Conservation (phyloP, 2,329 filamentous ascomycete species). For the Fusarium anguioides region DNA sequence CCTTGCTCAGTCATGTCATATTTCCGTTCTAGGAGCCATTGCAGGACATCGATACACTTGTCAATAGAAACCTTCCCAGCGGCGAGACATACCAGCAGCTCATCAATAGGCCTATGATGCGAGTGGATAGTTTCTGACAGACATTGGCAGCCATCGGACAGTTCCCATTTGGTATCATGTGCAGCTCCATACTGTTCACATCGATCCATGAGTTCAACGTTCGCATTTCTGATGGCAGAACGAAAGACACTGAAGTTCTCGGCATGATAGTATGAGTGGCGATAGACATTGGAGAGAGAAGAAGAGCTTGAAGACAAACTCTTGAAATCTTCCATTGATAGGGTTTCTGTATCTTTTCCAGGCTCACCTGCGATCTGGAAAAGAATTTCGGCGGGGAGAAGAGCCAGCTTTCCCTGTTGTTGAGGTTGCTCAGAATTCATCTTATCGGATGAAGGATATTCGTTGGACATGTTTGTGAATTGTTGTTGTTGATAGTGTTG, state of each 20-base stretch:
- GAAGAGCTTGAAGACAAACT: background rate
- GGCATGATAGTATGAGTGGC: background rate
- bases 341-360: accelerated
- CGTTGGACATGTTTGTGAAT: too few relatives aligned
- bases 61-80: accelerated
- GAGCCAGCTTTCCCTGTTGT: background rate
- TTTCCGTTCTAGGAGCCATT: background rate
- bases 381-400: constrained; percentile 3
- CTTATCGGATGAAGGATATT: background rate
- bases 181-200: background rate
- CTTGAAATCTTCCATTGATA: background rate
- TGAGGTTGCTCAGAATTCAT: background rate
- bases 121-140: accelerated
- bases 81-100: background rate
- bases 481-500: too few relatives aligned
- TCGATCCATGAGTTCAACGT: background rate
- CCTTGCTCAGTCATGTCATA: background rate
- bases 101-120: background rate
- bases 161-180: background rate
- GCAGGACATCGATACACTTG: background rate
- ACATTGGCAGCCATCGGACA: accelerated
- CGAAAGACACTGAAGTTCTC: background rate
- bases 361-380: background rate
- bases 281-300: background rate
- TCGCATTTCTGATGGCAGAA: accelerated